Percentiles rank a stretch among this genome's conserved stretches.
Conservation (phyloP, 2,329 filamentous ascomycete species). For the Pseudophaeomoniella oleicola region DNA sequence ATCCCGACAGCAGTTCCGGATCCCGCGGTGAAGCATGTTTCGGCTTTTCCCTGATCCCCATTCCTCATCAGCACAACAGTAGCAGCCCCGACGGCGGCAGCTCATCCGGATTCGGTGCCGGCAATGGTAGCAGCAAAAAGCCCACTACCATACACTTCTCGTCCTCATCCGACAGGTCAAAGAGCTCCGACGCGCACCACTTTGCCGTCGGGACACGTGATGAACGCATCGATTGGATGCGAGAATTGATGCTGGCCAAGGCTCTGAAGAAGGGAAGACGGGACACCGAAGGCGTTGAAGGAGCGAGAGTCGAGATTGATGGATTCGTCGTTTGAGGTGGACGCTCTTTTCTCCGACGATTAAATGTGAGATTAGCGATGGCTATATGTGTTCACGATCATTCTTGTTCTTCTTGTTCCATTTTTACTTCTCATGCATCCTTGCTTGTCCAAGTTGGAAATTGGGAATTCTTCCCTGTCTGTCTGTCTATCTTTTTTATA, state of each 20-base stretch:
- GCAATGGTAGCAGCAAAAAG: not conserved
- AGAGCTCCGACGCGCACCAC: slow-evolving; percentile 45
- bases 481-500: too few species aligned
- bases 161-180: not conserved
- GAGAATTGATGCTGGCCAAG: slow-evolving; percentile 31
- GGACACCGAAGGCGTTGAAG: slow-evolving; percentile 6
- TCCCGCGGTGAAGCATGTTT: slow-evolving; percentile 23
- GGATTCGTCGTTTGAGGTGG: slow-evolving; percentile 14
- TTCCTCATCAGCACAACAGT: too few species aligned
- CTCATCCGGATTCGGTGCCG: not conserved
- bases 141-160: not conserved
- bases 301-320: slow-evolving; percentile 16
- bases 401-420: too few species aligned
- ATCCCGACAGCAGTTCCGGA: slow-evolving; percentile 10
- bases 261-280: slow-evolving; percentile 19
- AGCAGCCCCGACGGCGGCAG: too few species aligned
- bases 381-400: too few species aligned
- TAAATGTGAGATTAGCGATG: too few species aligned
- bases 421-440: too few species aligned
- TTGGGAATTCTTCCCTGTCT: too few species aligned
- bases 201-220: slow-evolving; percentile 80
- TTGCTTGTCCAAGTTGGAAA: too few species aligned
- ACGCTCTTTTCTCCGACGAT: too few species aligned
- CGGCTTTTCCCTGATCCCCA: slow-evolving; percentile 26
- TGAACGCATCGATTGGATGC: slow-evolving; percentile 81